Conservation (phyloP, 805 yeast species). For the Kodamaea neixiangensis region DNA sequence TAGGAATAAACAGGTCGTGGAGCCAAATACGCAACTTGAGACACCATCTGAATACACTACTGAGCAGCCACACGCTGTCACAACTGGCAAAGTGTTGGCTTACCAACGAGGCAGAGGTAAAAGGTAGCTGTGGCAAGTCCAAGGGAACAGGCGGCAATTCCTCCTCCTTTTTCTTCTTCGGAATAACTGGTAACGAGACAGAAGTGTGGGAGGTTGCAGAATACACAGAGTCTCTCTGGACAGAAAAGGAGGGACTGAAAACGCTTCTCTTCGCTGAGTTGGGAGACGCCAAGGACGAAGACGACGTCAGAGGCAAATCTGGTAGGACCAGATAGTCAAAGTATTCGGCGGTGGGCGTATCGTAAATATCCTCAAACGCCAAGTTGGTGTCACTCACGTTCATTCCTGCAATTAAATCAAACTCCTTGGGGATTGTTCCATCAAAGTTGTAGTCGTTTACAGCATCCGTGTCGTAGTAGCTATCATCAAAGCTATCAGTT, state of each 20-base stretch:
- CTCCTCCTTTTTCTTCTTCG: constrained; percentile 18
- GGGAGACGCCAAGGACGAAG: constrained; percentile 7
- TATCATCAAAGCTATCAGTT: constrained; percentile 1
- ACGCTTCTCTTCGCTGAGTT: neutral
- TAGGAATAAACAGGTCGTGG: constrained; percentile 50
- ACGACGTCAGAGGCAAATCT: constrained; percentile 26
- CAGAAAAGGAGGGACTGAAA: constrained; percentile 8
- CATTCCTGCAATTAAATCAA: constrained; percentile 13
- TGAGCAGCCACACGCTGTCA: constrained; percentile 46
- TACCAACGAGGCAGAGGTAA: constrained; percentile 49
- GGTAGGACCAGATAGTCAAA: constrained; percentile 41
- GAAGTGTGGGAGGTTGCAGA: constrained; percentile 2
- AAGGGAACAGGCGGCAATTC: constrained; percentile 47
- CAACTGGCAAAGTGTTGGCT: constrained; percentile 53
- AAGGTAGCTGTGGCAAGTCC: constrained; percentile 57
- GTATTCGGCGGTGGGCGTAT: constrained; percentile 25
- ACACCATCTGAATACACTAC: constrained; percentile 57
- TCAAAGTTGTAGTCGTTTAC: constrained; percentile 1
- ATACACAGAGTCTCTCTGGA: constrained; percentile 3
- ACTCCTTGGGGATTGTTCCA: neutral
- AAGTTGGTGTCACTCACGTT: constrained; percentile 10
- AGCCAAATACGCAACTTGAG: constrained; percentile 53
- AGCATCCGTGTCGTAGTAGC: constrained; percentile 6
- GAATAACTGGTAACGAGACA: constrained; percentile 5
- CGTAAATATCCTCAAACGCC: constrained; percentile 5